Evolutionary conservation across 768 basidiomycete species (phyloP), one percentile per base, ranked within the genome.

Genomic region (Termitomyces sp.): DNA sequence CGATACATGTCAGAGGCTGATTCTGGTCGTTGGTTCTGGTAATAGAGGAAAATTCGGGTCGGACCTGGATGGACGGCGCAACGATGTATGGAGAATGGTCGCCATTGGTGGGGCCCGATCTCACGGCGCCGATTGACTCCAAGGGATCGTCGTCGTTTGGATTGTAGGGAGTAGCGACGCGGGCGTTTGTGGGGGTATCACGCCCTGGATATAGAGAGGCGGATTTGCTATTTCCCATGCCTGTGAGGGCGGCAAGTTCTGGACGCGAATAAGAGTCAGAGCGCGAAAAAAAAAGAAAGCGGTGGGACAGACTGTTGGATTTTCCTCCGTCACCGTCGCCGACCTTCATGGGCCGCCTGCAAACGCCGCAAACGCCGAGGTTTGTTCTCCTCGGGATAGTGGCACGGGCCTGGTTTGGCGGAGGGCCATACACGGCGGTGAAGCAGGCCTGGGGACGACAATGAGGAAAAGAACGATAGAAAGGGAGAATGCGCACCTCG

Each of bases 291-390:
- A 10, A 31, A 59, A 46, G 56, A 37, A 32, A 60, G 42, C n/a
- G 64, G 16, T 27, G 48, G 20, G 26, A 74, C 79, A 75, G 76
- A 97, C 96, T 98, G 77, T 95, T 96, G 34, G 83, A 87, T 75
- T 90, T 92, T 58, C 86, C 85, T 10, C 84, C 82, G 65, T 92
- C 91, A 26, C 90, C 89, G 57, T 96, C 94, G 24, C 88, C 89
- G 16, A 99, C 81, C 67, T 94, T 94, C 97, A 99, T 98, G 18
- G 94, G 94, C 32, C 94, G 82, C 64, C 97, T 81, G 69, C 97
- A 99, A 2, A 98, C 94, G 39, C 97, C 97, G 64, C 97, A 99
- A 18, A 99, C 92, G 20, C 97, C 97, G 24, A 97, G 76, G 67
- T 92, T 88, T 46, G 90, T 77, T 73, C 90, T 85, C 70, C 84